Conservation (phyloP, 805 yeast genomes). For the Scheffersomyces lignosus region DNA sequence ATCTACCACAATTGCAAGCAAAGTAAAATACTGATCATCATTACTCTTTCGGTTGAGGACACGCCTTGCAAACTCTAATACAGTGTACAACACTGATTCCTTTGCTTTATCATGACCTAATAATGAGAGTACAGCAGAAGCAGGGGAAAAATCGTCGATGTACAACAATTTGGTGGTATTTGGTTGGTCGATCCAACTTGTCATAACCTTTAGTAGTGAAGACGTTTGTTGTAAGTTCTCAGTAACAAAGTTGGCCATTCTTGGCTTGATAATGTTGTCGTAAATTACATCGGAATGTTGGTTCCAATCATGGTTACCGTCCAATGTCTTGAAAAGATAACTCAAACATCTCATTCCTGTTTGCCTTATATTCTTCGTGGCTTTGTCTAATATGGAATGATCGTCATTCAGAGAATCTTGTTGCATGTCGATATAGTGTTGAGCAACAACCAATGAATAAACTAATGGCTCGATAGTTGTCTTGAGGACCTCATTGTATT, state of each 20-base stretch:
- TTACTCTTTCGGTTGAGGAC: slow-evolving; percentile 43
- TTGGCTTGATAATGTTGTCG: slow-evolving; percentile 55
- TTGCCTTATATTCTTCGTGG: slow-evolving; percentile 62
- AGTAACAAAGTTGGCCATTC: slow-evolving; percentile 63
- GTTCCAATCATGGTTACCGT: slow-evolving; percentile 56
- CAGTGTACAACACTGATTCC: slow-evolving; percentile 58
- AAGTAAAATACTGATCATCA: slow-evolving; percentile 42
- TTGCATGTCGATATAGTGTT: slow-evolving; percentile 31
- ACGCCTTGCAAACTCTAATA: slow-evolving; percentile 53
- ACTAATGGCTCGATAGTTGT: slow-evolving; percentile 58
- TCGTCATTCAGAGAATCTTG: slow-evolving; percentile 10
- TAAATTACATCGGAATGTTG: slow-evolving; percentile 51
- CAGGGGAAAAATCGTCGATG: slow-evolving; percentile 55
- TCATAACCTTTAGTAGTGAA: slow-evolving; percentile 64
- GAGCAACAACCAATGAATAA: slow-evolving; percentile 55
- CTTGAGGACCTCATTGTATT: slow-evolving; percentile 48
- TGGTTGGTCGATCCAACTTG: slow-evolving; percentile 49
- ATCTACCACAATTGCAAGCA: slow-evolving; percentile 60
- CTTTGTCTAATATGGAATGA: slow-evolving; percentile 32
- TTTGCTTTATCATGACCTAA: slow-evolving; percentile 60
- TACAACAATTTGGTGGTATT: slow-evolving; percentile 52
- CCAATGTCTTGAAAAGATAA: slow-evolving; percentile 54
- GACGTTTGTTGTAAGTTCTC: slow-evolving; percentile 87
- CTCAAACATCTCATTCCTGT: slow-evolving; percentile 65
- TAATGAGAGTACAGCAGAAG: slow-evolving; percentile 54